Conservation (phyloP, 2,329 filamentous ascomycete genomes). For the Xylaria sp. region DNA sequence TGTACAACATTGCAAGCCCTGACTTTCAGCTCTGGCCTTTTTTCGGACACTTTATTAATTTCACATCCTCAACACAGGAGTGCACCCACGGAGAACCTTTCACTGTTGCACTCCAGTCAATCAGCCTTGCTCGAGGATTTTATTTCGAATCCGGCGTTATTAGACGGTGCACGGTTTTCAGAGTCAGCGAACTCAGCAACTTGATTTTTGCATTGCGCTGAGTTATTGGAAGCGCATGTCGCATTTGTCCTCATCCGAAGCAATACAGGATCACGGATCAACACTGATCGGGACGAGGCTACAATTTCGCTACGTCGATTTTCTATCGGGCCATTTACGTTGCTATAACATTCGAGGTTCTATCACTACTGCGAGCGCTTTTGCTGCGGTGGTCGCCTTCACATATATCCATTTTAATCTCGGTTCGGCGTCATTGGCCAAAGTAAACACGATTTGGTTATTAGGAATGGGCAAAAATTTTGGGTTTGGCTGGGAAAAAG, state of each 20-base stretch:
- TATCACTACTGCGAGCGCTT: neutral
- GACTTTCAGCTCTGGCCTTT: constrained; percentile 39
- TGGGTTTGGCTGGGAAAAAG: constrained; percentile 50
- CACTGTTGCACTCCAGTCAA: constrained; percentile 25
- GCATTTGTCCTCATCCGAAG: constrained; percentile 6
- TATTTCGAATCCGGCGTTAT: constrained; percentile 44
- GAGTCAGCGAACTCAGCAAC: constrained; percentile 15
- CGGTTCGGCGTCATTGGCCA: constrained; percentile 43
- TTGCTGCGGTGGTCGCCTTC: constrained; percentile 8
- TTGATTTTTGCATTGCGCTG: constrained; percentile 15
- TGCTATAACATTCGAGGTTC: neutral
- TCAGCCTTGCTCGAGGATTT: constrained; percentile 24
- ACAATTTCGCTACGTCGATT: neutral
- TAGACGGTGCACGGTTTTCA: constrained; percentile 33
- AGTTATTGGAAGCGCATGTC: constrained; percentile 1
- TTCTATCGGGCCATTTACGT: neutral
- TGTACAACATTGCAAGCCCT: constrained; percentile 50
- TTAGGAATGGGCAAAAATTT: constrained; percentile 47
- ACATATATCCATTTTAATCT: constrained; percentile 43
- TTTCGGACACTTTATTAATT: constrained; percentile 50
- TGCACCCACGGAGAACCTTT: constrained; percentile 34
- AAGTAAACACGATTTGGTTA: constrained; percentile 37
- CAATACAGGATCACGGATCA: constrained; percentile 1
- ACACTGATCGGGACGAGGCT: neutral
- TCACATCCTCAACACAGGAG: constrained; percentile 37